phyloP scores from a whole-genome alignment of 805 yeast genomes.

The Wickerhamiella brachini region DNA sequence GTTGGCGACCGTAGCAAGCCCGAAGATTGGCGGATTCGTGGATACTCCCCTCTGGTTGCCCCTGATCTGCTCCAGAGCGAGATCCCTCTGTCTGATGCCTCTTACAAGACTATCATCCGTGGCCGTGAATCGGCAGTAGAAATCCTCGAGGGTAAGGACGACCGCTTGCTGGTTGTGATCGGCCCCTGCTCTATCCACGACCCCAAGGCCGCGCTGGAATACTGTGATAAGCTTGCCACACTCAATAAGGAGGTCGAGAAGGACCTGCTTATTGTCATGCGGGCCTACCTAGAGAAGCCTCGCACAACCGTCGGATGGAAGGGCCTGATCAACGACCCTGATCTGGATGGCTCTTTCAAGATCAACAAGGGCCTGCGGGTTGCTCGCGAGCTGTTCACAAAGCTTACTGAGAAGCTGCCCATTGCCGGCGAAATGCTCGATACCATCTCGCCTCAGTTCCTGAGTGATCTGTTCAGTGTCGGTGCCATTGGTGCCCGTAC shows the following conservation, averaged over 20 bases:
- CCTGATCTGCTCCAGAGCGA: slow-evolving; percentile 88
- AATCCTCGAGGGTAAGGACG: slow-evolving; percentile 70
- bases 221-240: slow-evolving; percentile 51
- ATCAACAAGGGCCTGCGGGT: slow-evolving; percentile 90
- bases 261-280: slow-evolving; percentile 81
- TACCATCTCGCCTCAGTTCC: slow-evolving; percentile 91
- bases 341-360: slow-evolving; percentile 80
- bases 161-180: slow-evolving; percentile 73
- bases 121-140: slow-evolving; percentile 68
- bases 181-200: slow-evolving; percentile 98
- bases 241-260: slow-evolving; percentile 49
- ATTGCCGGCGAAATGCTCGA: slow-evolving; percentile 97
- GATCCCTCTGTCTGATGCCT: slow-evolving; percentile 47
- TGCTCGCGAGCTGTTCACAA: slow-evolving; percentile 73
- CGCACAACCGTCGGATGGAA: slow-evolving; percentile 99
- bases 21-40: slow-evolving; percentile 35
- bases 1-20: slow-evolving; percentile 17
- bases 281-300: slow-evolving; percentile 96
- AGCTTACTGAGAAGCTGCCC: slow-evolving; percentile 70
- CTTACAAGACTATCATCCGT: slow-evolving; percentile 48
- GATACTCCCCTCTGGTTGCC: slow-evolving; percentile 91
- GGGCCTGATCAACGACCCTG: slow-evolving; percentile 95
- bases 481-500: slow-evolving; percentile 99
- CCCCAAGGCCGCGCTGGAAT: slow-evolving; percentile 81
- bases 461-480: slow-evolving; percentile 81